Evolutionary conservation across 768 basidiomycete species (phyloP).

Genomic region (Tricholoma saponaceum): DNA sequence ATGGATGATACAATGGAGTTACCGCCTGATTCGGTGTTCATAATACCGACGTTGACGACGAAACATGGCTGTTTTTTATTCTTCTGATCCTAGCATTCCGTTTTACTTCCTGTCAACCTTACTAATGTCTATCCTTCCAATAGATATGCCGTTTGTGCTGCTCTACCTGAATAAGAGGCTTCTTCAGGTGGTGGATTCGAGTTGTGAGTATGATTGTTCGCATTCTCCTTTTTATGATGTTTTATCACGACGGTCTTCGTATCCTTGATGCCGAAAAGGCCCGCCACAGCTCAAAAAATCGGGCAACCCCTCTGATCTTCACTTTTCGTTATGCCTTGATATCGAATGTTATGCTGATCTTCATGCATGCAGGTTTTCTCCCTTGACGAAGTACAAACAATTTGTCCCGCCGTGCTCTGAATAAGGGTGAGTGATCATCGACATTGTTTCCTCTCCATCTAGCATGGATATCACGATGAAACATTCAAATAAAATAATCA

Average conservation of each 20-base stretch:
- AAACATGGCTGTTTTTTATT: constrained; percentile 77
- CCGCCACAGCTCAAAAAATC: constrained; percentile 86
- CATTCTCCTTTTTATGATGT: constrained; percentile 47
- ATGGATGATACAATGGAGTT: constrained; percentile 75
- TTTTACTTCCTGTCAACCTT: neutral
- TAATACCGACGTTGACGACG: constrained; percentile 56
- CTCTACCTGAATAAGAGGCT: neutral
- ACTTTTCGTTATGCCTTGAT: neutral
- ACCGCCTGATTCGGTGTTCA: constrained; percentile 67
- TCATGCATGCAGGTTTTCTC: neutral
- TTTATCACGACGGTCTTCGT: constrained; percentile 95
- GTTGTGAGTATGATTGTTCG: constrained; percentile 30
- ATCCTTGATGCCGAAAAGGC: constrained; percentile 79
- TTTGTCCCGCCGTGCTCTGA: neutral
- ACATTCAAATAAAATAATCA: constrained; percentile 50
- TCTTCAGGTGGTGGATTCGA: neutral
- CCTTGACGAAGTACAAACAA: neutral
- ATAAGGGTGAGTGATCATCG: constrained; percentile 4
- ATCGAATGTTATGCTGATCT: constrained; percentile 13
- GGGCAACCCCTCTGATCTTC: constrained; percentile 77
- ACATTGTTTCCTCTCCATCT: neutral
- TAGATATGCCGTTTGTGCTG: neutral
- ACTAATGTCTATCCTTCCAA: neutral
- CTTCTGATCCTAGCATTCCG: constrained; percentile 41
- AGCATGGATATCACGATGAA: constrained; percentile 35